These are phyloP conservation scores for Sphaerosporella brunnea DNA, from an alignment of 495 filamentous ascomycete species.

Conservation along the genomic window DNA sequence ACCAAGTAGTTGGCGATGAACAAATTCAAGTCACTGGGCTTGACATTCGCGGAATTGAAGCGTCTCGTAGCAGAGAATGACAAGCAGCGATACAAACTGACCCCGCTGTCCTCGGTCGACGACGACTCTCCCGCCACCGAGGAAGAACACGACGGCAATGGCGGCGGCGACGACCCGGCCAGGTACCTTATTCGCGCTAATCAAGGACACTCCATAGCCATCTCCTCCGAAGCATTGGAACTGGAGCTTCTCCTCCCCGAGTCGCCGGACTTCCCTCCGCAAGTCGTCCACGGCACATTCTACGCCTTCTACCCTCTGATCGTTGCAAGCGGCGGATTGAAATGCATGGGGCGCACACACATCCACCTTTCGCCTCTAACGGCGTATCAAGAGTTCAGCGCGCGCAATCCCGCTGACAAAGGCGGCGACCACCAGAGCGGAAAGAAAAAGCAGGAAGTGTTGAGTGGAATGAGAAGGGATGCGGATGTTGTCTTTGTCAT, in stretches of 20 bases:
- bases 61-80: slow-evolving; percentile 56
- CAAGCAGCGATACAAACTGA: slow-evolving; percentile 89
- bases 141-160: not conserved
- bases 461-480: slow-evolving; percentile 67
- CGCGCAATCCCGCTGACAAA: no score
- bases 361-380: no score
- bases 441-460: no score
- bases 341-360: slow-evolving; percentile 63
- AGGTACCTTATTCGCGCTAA: slow-evolving; percentile 71
- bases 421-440: no score
- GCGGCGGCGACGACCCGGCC: no score
- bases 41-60: slow-evolving; percentile 56
- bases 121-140: no score
- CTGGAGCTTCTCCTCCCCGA: slow-evolving; percentile 43
- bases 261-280: slow-evolving; percentile 42
- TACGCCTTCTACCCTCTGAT: slow-evolving; percentile 59
- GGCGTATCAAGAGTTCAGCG: no score
- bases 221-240: slow-evolving; percentile 46
- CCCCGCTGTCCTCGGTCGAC: no score
- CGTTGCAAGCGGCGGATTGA: slow-evolving; percentile 51
- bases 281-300: slow-evolving; percentile 76
- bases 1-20: slow-evolving; percentile 55
- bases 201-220: slow-evolving; percentile 65
- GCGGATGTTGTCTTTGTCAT: slow-evolving; percentile 66
- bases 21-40: slow-evolving; percentile 47